These are phyloP conservation scores for Trichocomaceae sp. DNA, from an alignment of 2,329 filamentous ascomycete species.

Conservation along the genomic window DNA sequence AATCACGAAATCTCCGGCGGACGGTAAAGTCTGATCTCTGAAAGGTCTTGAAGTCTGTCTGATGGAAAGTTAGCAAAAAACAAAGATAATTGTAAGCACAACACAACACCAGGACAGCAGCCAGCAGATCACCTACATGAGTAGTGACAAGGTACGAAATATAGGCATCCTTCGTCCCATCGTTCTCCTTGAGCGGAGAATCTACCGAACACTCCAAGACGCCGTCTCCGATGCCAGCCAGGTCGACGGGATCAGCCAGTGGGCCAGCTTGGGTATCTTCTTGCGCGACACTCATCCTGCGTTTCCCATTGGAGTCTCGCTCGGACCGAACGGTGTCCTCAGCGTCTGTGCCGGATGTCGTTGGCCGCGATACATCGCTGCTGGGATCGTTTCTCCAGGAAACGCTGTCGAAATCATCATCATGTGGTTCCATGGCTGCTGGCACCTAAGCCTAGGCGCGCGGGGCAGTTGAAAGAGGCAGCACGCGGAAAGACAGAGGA, in stretches of 20 bases:
- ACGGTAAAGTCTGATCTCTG: constrained; percentile 72
- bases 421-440: constrained; percentile 38
- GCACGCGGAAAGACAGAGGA: neutral
- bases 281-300: constrained; percentile 40
- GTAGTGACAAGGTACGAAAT: constrained; percentile 94
- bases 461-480: neutral
- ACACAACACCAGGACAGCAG: neutral
- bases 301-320: constrained; percentile 44
- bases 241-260: constrained; percentile 50
- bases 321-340: constrained; percentile 29
- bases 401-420: constrained; percentile 72
- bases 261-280: constrained; percentile 45
- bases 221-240: constrained; percentile 62
- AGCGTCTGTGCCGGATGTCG: constrained; percentile 36
- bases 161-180: constrained; percentile 93
- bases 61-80: neutral
- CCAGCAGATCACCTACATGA: constrained; percentile 51
- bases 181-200: constrained; percentile 85
- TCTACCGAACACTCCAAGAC: constrained; percentile 76
- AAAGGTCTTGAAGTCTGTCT: constrained; percentile 94
- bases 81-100: neutral
- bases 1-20: constrained; percentile 92
- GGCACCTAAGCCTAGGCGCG: neutral
- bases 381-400: constrained; percentile 65
- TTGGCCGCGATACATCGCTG: constrained; percentile 38